A percentile compares a stretch with the other conserved stretches of the same genome.
Conservation (phyloP, 2,329 filamentous ascomycete genomes). For the Dryadomyces quercus-mongolicae region DNA sequence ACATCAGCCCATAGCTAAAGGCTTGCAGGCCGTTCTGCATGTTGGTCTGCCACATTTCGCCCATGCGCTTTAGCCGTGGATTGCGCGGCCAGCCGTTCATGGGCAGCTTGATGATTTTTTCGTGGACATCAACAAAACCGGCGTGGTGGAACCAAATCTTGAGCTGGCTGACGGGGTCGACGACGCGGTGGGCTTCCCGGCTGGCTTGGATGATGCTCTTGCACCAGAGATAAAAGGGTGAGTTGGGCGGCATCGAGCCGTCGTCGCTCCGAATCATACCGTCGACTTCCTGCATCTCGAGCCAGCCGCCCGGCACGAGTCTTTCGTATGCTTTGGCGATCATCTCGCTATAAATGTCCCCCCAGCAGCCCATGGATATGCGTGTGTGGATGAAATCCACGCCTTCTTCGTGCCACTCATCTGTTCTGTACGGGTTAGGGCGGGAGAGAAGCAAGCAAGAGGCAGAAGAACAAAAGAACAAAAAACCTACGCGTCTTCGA, state of each 20-base stretch:
- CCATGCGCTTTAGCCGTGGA: conserved; percentile 17
- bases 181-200: conserved; percentile 11
- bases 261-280: conserved; percentile 15
- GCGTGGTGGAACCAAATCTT: conserved; percentile 16
- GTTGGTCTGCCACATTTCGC: conserved; percentile 18
- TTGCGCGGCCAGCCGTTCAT: conserved; percentile 22
- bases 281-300: conserved; percentile 40
- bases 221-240: conserved; percentile 12
- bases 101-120: conserved; percentile 18
- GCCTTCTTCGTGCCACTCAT: conserved; percentile 38
- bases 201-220: conserved; percentile 12
- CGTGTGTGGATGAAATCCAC: conserved; percentile 45
- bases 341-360: conserved; percentile 32
- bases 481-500: conserved; percentile 46
- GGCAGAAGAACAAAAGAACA: background rate
- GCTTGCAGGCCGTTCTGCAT: conserved; percentile 18
- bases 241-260: conserved; percentile 13
- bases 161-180: conserved; percentile 10
- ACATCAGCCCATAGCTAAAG: conserved; percentile 18
- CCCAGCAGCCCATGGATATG: conserved; percentile 36
- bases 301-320: conserved; percentile 39
- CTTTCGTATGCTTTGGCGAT: conserved; percentile 39
- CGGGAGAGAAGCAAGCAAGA: background rate
- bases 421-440: conserved; percentile 17
- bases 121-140: conserved; percentile 20